These are phyloP conservation scores for Trametes villosa DNA, from an alignment of 768 basidiomycete species.

Conservation along the genomic window DNA sequence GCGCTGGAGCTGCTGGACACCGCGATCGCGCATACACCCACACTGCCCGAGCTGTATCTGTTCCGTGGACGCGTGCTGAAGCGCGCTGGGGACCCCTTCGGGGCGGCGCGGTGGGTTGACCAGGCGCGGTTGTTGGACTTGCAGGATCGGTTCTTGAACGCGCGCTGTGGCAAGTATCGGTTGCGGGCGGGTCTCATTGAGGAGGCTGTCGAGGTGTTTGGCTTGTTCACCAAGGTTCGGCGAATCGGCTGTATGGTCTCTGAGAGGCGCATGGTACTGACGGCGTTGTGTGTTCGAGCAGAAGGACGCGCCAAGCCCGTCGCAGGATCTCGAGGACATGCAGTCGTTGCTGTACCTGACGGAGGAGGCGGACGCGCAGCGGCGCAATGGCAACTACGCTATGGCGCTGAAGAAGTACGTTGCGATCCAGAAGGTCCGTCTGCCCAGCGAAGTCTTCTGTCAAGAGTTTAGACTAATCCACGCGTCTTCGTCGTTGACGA, in stretches of 20 bases:
- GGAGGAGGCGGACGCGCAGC: slow-evolving; percentile 79
- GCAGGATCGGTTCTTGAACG: slow-evolving; percentile 95
- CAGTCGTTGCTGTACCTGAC: slow-evolving; percentile 87
- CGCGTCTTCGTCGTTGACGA: background rate
- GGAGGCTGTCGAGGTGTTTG: slow-evolving; percentile 75
- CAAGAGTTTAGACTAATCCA: background rate
- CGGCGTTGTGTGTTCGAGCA: slow-evolving; percentile 35
- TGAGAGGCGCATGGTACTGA: background rate
- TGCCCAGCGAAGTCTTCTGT: background rate
- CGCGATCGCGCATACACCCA: slow-evolving; percentile 87
- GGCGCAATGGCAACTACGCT: slow-evolving; percentile 64
- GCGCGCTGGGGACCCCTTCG: slow-evolving; percentile 76
- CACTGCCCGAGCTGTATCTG: slow-evolving; percentile 87
- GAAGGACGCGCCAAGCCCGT: slow-evolving; percentile 84
- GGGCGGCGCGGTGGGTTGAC: slow-evolving; percentile 77
- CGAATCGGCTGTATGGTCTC: too few species aligned
- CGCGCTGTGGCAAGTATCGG: slow-evolving; percentile 90
- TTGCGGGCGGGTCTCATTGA: slow-evolving; percentile 80
- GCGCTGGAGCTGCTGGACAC: slow-evolving; percentile 65
- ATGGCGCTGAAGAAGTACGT: slow-evolving; percentile 87
- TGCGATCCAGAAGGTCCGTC: slow-evolving; percentile 68
- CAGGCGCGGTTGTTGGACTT: slow-evolving; percentile 86
- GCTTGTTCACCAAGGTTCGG: slow-evolving; percentile 95
- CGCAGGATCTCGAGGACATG: slow-evolving; percentile 90
- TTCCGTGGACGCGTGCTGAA: slow-evolving; percentile 85